Base-by-base conservation (phyloP, 2,329 filamentous ascomycete genomes). In the Botrytis hyacinthi region DNA sequence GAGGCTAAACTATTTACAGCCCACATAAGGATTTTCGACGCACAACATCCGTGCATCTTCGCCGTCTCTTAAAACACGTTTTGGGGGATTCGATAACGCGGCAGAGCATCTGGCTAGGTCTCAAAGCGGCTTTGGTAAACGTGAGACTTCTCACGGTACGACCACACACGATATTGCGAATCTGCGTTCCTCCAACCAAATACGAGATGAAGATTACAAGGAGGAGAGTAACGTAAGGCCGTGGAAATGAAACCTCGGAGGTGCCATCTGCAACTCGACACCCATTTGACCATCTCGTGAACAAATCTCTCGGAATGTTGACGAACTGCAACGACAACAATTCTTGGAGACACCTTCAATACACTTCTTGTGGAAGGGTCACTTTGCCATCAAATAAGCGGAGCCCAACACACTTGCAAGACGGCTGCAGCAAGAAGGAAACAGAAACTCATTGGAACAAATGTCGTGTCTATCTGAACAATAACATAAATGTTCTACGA, bases 251-350 rank as follows among this genome's bases (percentile, higher is more conserved):
- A 0, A 16, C 14, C 5, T 1, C 12, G 5, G 8, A 26, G 7
- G 9, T 1, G 4, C 0, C 1, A 37, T 37, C 3, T 12, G 14
- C 22, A 14, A 51, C 7, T n/a, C 32, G 1, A 20, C 20, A 0
- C n/a, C 7, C 10, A 8, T n/a, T n/a, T 1, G 26, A 7, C 4
- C 5, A n/a, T 7, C 63, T 22, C 4, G 18, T 48, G 14, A 3
- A 22, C 16, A 12, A 37, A 2, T 1, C 16, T 1, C 18, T 16
- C 14, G 7, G 26, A 2, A 12, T 42, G 9, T 3, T 35, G 22
- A 22, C 10, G 4, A 14, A 67, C 12, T 37, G 32, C 63, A n/a
- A 20, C 18, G 32, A 4, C 4, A n/a, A 67, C 12, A 44, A 18
- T 3, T 6, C 46, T 18, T 22, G 9, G 46, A 54, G 14, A 54